Conservation (phyloP, 2,329 filamentous ascomycete species). For the Calonectria pauciramosa region DNA sequence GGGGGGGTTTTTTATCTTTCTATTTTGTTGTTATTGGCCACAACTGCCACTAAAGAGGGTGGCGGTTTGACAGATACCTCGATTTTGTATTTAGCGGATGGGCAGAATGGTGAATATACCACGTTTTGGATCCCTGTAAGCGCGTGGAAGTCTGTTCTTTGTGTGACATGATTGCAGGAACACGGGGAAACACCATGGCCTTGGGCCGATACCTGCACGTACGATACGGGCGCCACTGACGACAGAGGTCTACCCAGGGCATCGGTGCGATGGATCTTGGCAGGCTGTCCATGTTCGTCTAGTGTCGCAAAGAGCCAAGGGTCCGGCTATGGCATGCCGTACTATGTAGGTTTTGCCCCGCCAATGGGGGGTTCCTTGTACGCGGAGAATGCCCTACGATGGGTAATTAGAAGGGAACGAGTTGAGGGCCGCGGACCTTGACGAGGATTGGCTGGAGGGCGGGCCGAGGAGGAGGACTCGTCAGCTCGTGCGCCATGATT, state of each 20-base stretch:
- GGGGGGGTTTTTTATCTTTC: background rate
- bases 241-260: background rate
- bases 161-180: background rate
- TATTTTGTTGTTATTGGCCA: slow-evolving; percentile 3
- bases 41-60: background rate
- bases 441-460: slow-evolving; percentile 10
- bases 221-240: background rate
- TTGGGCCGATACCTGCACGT: background rate
- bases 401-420: slow-evolving; percentile 10
- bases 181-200: background rate
- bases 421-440: background rate
- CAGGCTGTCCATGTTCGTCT: slow-evolving; percentile 20
- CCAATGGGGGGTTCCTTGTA: slow-evolving; percentile 11
- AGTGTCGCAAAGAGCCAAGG: slow-evolving; percentile 19
- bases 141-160: background rate
- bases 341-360: slow-evolving; percentile 27
- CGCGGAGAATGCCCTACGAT: slow-evolving; percentile 2
- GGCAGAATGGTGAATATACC: background rate
- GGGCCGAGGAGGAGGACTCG: slow-evolving; percentile 48
- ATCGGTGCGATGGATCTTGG: slow-evolving; percentile 10
- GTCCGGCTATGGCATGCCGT: slow-evolving; percentile 36
- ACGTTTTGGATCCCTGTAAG: slow-evolving; percentile 14
- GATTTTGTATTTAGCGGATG: background rate
- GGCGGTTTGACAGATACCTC: background rate
- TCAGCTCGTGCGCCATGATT: slow-evolving; percentile 51